Evolutionary conservation across 2,329 filamentous ascomycete genomes (phyloP).

Genomic region (Phyllosticta citriasiana): DNA sequence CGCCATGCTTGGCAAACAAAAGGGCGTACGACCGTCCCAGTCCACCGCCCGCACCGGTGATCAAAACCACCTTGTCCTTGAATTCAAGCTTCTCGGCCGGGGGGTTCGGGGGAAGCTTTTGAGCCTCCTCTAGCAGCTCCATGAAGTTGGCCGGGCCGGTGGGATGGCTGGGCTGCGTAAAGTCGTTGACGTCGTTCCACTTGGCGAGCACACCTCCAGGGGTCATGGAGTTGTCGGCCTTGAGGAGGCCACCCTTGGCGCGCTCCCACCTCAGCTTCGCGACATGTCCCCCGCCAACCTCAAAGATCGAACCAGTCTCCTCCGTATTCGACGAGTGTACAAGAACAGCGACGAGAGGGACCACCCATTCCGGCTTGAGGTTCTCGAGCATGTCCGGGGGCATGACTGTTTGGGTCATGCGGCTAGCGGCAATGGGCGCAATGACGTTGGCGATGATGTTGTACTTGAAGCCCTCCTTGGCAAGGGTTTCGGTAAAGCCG

Average conservation of each 20-base stretch:
- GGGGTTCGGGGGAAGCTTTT: slow-evolving; percentile 65
- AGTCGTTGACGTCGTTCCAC: slow-evolving; percentile 83
- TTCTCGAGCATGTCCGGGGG: slow-evolving; percentile 80
- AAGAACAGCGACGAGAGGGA: slow-evolving; percentile 81
- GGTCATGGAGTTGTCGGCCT: slow-evolving; percentile 79
- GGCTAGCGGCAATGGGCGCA: slow-evolving; percentile 86
- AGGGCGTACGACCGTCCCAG: slow-evolving; percentile 87
- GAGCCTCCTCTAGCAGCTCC: slow-evolving; percentile 69
- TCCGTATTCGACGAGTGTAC: slow-evolving; percentile 73
- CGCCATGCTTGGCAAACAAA: slow-evolving; percentile 75
- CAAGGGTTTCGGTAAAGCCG: slow-evolving; percentile 94
- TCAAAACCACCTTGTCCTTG: slow-evolving; percentile 71
- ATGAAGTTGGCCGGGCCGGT: slow-evolving; percentile 82
- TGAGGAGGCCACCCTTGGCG: slow-evolving; percentile 76
- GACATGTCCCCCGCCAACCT: slow-evolving; percentile 83
- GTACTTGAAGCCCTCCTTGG: slow-evolving; percentile 96
- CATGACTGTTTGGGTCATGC: slow-evolving; percentile 94
- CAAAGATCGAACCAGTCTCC: slow-evolving; percentile 85
- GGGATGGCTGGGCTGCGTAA: slow-evolving; percentile 73
- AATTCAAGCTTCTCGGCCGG: slow-evolving; percentile 68
- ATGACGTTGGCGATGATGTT: slow-evolving; percentile 95
- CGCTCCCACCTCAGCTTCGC: slow-evolving; percentile 96
- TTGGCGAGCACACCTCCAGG: slow-evolving; percentile 79
- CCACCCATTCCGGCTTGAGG: slow-evolving; percentile 88
- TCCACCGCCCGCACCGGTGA: slow-evolving; percentile 80